These are phyloP conservation scores for Blastocystis sp. DNA, from an alignment of 352 stramenopile species.

Conservation along the genomic window DNA sequence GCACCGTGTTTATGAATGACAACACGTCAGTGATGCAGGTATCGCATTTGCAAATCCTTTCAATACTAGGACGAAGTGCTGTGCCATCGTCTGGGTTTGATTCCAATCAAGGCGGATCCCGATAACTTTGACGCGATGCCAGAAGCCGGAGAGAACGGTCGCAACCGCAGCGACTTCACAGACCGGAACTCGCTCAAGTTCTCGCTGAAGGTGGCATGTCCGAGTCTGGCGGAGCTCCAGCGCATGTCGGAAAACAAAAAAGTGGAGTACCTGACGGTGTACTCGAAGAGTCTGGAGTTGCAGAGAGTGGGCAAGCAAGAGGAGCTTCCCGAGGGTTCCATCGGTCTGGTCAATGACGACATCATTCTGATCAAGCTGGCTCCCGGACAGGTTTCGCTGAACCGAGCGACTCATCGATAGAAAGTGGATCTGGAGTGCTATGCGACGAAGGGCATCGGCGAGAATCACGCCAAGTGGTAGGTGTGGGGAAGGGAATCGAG, in stretches of 20 bases:
- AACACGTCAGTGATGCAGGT: constrained; percentile 61
- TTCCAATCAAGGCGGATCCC: constrained; percentile 58
- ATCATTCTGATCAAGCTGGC: constrained; percentile 61
- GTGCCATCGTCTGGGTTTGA: constrained; percentile 58
- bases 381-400: constrained; percentile 56
- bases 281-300: constrained; percentile 40
- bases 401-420: neutral
- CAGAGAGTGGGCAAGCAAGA: constrained; percentile 23
- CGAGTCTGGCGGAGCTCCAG: constrained; percentile 8
- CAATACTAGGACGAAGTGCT: constrained; percentile 59
- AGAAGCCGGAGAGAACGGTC: neutral
- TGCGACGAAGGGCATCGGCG: constrained; percentile 59
- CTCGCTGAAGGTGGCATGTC: constrained; percentile 37
- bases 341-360: constrained; percentile 59
- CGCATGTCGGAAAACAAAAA: neutral
- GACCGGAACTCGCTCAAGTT: constrained; percentile 58
- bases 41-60: neutral
- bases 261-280: constrained; percentile 51
- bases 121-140: constrained; percentile 54
- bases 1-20: constrained; percentile 59
- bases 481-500: neutral
- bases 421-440: constrained; percentile 58
- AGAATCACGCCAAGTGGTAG: constrained; percentile 60
- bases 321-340: constrained; percentile 15
- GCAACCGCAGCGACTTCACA: constrained; percentile 41